Evolutionary conservation across 2,329 filamentous ascomycete genomes (phyloP), one percentile per base, ranked within the genome.

Genomic region (Hypocreales sp.): DNA sequence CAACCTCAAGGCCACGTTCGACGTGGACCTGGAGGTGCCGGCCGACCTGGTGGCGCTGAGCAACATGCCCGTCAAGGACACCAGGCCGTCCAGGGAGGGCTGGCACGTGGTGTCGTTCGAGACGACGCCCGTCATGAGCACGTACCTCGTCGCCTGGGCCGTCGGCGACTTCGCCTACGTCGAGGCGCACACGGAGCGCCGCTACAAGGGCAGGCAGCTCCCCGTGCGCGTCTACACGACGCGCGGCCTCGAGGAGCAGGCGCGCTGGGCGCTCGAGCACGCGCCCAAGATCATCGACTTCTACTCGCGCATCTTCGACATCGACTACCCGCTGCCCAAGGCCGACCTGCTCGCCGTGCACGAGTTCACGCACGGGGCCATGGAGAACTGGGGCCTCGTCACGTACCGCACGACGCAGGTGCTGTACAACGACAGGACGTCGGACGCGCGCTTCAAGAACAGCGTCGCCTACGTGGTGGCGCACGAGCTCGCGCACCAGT

Each of bases 121-220:
- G 45, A 73, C 67, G 29, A 84, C 81, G 9, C 86, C 86, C 2
- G 57, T 86, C 42, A 94, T 94, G 86, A 90, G 81, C 58, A 92
- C 80, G 15, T 79, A 92, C 54, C 71, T 94, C 17, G 61, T 92
- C 15, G 84, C 86, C 14, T 94, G 90, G 90, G 86, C 87, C 14
- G 71, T 94, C 35, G 90, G 90, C 32, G 87, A 98, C 51, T 95
- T 98, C 37, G 87, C 95, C 55, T 93, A 93, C 43, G 74, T 95
- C 29, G 90, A 98, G 58, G 80, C 79, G 28, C 79, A 81, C 47
- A 98, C 90, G 4, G 69, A 83, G 46, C 76, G 87, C 41, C 76
- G 79, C 50, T 95, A 98, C 57, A 80, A 92, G 34, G 87, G 84
- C 45, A 84, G 86, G 60, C 76, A 72, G 46, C 70, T 98, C 19